phyloP scores from a whole-genome alignment of 169 alveolate species.

The Prorocentrum cordatum region DNA sequence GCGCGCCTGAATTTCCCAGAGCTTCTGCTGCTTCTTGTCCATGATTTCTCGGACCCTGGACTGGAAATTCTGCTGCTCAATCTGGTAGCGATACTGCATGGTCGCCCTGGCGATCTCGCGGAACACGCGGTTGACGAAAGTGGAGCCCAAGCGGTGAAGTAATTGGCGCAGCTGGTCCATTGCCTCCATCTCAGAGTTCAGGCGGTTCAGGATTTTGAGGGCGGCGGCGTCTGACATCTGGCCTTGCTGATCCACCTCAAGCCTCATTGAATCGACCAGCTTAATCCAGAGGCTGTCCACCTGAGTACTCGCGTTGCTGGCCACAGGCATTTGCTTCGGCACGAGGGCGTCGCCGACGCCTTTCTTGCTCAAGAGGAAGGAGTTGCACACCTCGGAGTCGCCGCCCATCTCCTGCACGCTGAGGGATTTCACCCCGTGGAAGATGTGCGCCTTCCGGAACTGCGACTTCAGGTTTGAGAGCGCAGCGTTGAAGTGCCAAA shows the following conservation, averaged over 20 bases:
- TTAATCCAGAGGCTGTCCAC: slow-evolving; percentile 51
- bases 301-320: not conserved
- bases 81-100: slow-evolving; percentile 67
- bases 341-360: not conserved
- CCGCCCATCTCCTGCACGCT: slow-evolving; percentile 19
- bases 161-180: slow-evolving; percentile 48
- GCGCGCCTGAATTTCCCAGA: slow-evolving; percentile 34
- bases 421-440: slow-evolving; percentile 54
- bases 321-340: not conserved
- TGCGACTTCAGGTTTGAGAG: slow-evolving; percentile 41
- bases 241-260: slow-evolving; percentile 63
- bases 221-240: slow-evolving; percentile 60
- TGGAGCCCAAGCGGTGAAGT: slow-evolving; percentile 33
- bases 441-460: slow-evolving; percentile 59
- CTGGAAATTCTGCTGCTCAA: slow-evolving; percentile 59
- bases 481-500: slow-evolving; percentile 59
- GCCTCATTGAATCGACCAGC: slow-evolving; percentile 50
- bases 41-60: slow-evolving; percentile 34
- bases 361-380: slow-evolving; percentile 55
- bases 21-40: slow-evolving; percentile 51
- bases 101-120: slow-evolving; percentile 59
- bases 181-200: slow-evolving; percentile 47
- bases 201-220: slow-evolving; percentile 45
- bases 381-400: not conserved
- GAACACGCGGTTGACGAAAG: slow-evolving; percentile 24